Evolutionary conservation across 2,329 filamentous ascomycete genomes (phyloP), one percentile per base, ranked within the genome.

Genomic region (Penicillium sp.): DNA sequence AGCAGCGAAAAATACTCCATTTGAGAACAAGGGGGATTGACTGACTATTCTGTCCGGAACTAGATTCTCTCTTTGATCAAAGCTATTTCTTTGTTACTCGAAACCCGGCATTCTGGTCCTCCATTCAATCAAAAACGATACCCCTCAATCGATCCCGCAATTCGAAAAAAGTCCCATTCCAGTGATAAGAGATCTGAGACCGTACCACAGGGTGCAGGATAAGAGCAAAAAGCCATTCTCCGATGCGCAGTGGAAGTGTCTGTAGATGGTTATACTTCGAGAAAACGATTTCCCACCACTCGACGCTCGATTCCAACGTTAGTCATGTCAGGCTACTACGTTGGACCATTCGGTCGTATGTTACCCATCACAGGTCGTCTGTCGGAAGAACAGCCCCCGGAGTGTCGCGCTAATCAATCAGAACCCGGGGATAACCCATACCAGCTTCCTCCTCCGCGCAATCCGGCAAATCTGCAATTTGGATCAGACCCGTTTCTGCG

Each of bases 301-400:
- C 46, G 42, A 48, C 35, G 55, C 51, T 58, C 52, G 30, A 62
- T 62, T 33, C 38, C 56, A 51, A 46, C 38, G 42, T 58, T 60
- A 46, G 66, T 55, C 60, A 78, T 79, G 76, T 75, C 76, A 65
- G 68, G 69, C 61, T 76, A 73, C 62, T 75, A 75, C 62, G 67
- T 73, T 62, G 76, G 76, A 65, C 73, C 75, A 56, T 77, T 77
- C 67, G 76, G 77, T 65, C 73, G 74, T 71, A 77, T 72, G 68
- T 74, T 77, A 65, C 72, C 75, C 65, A 61, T 64, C 52, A 67
- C 57, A 61, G 70, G 74, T 61, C 59, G 64, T 57, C 60, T 58
- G 51, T 64, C 67, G 51, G 60, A 70, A 48, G 70, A 72, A 63
- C 70, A 67, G 52, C 64, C 69, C 52, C 60, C 70, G 61, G 68